Evolutionary conservation across 495 filamentous ascomycete genomes (phyloP).

Genomic region (Evernia prunastri): DNA sequence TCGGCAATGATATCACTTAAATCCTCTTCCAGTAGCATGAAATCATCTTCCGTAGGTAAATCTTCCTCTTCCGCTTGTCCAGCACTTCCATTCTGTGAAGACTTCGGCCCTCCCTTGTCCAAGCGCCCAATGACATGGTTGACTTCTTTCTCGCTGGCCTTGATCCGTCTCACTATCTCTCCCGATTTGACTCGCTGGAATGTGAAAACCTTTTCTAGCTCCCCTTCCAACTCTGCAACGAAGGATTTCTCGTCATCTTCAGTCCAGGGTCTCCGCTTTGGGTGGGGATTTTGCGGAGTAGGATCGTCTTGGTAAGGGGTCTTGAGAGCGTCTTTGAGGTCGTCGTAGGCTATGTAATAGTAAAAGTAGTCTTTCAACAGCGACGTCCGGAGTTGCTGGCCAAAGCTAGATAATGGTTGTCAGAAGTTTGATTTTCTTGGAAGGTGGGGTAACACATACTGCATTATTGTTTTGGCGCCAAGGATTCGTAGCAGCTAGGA

Average conservation of each 20-base stretch:
- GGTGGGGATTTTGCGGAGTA: conserved; percentile 48
- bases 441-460: conserved; percentile 12
- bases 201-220: conserved; percentile 93
- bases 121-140: conserved; percentile 73
- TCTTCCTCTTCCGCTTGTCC: conserved; percentile 37
- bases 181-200: conserved; percentile 94
- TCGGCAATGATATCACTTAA: conserved; percentile 97
- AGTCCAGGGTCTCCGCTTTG: conserved; percentile 65
- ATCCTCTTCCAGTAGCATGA: conserved; percentile 87
- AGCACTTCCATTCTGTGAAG: conserved; percentile 18
- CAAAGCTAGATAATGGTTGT: conserved; percentile 68
- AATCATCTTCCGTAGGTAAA: conserved; percentile 79
- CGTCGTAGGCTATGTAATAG: conserved; percentile 97
- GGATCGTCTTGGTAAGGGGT: conserved; percentile 54
- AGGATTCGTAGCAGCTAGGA: background rate
- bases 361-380: conserved; percentile 92
- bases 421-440: conserved; percentile 22
- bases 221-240: conserved; percentile 74
- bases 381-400: conserved; percentile 87
- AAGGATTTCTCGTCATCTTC: conserved; percentile 90
- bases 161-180: conserved; percentile 87
- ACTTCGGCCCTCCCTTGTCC: conserved; percentile 36
- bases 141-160: conserved; percentile 79
- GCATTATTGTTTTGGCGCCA: conserved; percentile 15
- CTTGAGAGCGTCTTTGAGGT: conserved; percentile 82